These are phyloP conservation scores for Funneliformis geosporum DNA, from an alignment of 192 early-diverging fungal genomes.

Conservation along the genomic window DNA sequence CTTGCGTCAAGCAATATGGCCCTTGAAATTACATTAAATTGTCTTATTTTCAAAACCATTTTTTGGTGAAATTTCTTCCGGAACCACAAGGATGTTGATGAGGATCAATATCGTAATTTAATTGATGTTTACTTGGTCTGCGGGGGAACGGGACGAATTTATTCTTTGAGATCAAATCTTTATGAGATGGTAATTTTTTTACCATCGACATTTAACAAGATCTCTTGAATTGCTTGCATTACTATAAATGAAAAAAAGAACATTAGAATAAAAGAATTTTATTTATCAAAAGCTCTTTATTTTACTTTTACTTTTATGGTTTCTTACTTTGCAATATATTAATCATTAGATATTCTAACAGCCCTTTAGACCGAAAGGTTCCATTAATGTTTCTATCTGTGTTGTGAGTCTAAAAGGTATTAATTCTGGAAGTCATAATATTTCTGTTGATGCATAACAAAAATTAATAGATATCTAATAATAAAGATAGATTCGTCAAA, in stretches of 20 bases:
- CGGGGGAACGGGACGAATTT: too few species aligned
- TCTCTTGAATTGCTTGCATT: slow-evolving; percentile 58
- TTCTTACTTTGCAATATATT: slow-evolving; percentile 49
- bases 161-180: too few species aligned
- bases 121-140: too few species aligned
- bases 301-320: not conserved
- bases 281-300: not conserved
- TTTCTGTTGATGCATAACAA: slow-evolving; percentile 79
- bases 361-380: slow-evolving; percentile 64
- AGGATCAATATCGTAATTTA: too few species aligned
- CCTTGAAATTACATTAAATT: too few species aligned
- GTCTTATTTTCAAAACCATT: too few species aligned
- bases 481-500: slow-evolving; percentile 25
- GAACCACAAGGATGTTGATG: too few species aligned
- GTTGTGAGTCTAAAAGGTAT: slow-evolving; percentile 75
- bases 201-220: slow-evolving; percentile 72
- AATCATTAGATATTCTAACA: slow-evolving; percentile 70
- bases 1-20: too few species aligned
- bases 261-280: not conserved
- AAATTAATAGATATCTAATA: slow-evolving; percentile 77
- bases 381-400: slow-evolving; percentile 64
- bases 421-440: slow-evolving; percentile 73
- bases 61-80: too few species aligned
- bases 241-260: slow-evolving; percentile 40
- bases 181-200: too few species aligned